Conservation (phyloP, 257 asterid genomes). For the Asclepias syriaca region DNA sequence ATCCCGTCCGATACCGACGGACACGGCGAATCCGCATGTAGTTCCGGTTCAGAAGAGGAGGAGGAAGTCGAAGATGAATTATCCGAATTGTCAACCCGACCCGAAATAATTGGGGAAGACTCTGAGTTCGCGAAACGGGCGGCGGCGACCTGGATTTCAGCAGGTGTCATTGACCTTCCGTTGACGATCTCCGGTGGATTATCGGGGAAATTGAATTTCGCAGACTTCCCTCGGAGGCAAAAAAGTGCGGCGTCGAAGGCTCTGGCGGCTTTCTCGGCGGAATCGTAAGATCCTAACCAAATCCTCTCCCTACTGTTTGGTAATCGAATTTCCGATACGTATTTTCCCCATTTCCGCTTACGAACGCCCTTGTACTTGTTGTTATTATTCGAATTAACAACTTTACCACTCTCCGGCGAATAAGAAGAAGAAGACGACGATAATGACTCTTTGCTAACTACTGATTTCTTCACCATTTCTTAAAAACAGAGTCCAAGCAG, state of each 20-base stretch:
- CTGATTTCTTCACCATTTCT: slow-evolving; percentile 43
- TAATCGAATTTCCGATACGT: slow-evolving; percentile 59
- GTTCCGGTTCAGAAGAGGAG: slow-evolving; percentile 28
- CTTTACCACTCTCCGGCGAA: not conserved
- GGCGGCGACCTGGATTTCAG: slow-evolving; percentile 64
- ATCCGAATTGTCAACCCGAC: slow-evolving; percentile 27
- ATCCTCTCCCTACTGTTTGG: slow-evolving; percentile 72
- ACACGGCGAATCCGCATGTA: slow-evolving; percentile 50
- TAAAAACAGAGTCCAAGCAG: too few species aligned
- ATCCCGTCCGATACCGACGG: slow-evolving; percentile 42
- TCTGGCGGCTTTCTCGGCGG: slow-evolving; percentile 69
- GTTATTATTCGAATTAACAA: not conserved
- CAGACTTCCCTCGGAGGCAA: slow-evolving; percentile 62
- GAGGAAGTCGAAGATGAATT: slow-evolving; percentile 30
- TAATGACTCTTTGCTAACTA: slow-evolving; percentile 4
- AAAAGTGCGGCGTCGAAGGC: slow-evolving; percentile 67
- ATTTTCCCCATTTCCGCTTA: slow-evolving; percentile 75
- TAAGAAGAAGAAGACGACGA: slow-evolving; percentile 26
- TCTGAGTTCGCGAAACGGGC: slow-evolving; percentile 48
- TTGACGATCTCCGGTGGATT: slow-evolving; percentile 34
- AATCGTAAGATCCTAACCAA: slow-evolving; percentile 70
- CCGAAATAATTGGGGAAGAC: slow-evolving; percentile 4
- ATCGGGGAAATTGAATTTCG: slow-evolving; percentile 61
- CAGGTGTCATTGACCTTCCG: slow-evolving; percentile 51
- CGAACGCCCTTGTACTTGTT: slow-evolving; percentile 53